Evolutionary conservation across 495 filamentous ascomycete species (phyloP).

Genomic region (Penicillium cinerascens): DNA sequence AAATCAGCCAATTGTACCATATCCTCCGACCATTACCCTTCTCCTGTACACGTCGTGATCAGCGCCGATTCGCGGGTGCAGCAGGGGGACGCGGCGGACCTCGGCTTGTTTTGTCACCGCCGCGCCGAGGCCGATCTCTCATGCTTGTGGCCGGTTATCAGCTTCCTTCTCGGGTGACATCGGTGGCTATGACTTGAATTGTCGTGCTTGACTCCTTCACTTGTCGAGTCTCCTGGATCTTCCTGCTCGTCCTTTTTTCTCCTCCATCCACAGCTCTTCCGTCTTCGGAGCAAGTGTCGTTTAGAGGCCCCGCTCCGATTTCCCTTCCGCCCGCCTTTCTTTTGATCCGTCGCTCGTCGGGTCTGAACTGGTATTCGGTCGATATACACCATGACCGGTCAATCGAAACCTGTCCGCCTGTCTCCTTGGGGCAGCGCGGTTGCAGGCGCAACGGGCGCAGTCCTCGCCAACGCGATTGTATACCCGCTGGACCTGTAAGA

Average conservation of each 20-base stretch:
- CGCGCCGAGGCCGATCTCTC: constrained; percentile 35
- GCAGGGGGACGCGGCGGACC: constrained; percentile 27
- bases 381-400: constrained; percentile 60
- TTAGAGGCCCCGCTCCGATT: constrained; percentile 19
- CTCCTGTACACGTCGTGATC: not conserved
- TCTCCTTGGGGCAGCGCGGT: constrained; percentile 93
- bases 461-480: constrained; percentile 91
- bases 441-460: constrained; percentile 88
- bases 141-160: constrained; percentile 10
- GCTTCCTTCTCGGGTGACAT: constrained; percentile 16
- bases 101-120: constrained; percentile 37
- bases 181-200: constrained; percentile 13
- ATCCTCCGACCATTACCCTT: not conserved
- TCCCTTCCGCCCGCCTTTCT: constrained; percentile 16
- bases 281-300: constrained; percentile 13
- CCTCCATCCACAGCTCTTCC: not conserved
- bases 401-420: constrained; percentile 73
- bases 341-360: constrained; percentile 6
- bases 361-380: not conserved
- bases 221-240: not conserved
- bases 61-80: no score
- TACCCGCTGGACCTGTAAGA: constrained; percentile 92
- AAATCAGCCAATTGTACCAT: not conserved
- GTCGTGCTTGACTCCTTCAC: not conserved
- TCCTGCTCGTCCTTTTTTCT: constrained; percentile 1